Conservation (phyloP, 1,139 yeast species). For the Suhomyces atakaporum region DNA sequence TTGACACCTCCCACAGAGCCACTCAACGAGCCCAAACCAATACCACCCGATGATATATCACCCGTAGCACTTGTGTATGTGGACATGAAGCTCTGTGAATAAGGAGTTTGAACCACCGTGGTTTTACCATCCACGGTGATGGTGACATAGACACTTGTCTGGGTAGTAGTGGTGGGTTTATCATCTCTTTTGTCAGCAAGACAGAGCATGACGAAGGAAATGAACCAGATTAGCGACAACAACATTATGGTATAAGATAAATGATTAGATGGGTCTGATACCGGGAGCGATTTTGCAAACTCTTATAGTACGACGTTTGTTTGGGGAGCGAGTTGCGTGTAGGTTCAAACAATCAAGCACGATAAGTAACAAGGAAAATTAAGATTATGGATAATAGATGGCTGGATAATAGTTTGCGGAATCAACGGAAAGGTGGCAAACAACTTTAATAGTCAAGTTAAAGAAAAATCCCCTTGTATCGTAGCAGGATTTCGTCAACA, state of each 20-base stretch:
- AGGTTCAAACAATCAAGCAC: too few species aligned
- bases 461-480: too few species aligned
- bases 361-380: too few species aligned
- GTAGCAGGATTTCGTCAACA: too few species aligned
- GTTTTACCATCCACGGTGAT: conserved; percentile 34
- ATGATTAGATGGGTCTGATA: too few species aligned
- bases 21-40: conserved; percentile 41
- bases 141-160: conserved; percentile 35
- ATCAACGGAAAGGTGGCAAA: too few species aligned
- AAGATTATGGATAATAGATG: too few species aligned
- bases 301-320: not conserved
- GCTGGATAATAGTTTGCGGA: too few species aligned
- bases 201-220: conserved; percentile 6
- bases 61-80: conserved; percentile 26
- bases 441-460: too few species aligned
- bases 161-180: conserved; percentile 7
- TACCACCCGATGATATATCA: conserved; percentile 28
- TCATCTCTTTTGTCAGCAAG: conserved; percentile 5
- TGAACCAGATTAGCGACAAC: conserved; percentile 2
- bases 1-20: conserved; percentile 39
- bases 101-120: conserved; percentile 31
- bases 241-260: conserved; percentile 6
- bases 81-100: conserved; percentile 34
- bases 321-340: not conserved
- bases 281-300: too few species aligned